These are phyloP conservation scores for Entoloma clypeatum DNA, from an alignment of 1,284 basidiomycete species.

Conservation along the genomic window DNA sequence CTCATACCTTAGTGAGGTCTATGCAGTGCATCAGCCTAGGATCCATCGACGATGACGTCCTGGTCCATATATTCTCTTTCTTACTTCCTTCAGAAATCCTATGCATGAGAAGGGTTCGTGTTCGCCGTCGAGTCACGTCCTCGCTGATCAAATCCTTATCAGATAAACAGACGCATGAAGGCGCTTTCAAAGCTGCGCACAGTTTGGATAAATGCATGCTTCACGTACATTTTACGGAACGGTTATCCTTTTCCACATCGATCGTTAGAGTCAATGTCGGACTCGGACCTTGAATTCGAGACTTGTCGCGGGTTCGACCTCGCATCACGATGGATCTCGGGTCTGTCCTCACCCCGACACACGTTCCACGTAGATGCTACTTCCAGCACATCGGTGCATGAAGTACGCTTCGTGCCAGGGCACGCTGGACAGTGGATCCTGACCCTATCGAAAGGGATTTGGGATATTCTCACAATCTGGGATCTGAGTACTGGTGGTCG, in stretches of 20 bases:
- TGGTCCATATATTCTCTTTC: conserved; percentile 44
- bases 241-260: conserved; percentile 46
- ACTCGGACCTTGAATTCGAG: conserved; percentile 40
- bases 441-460: conserved; percentile 55
- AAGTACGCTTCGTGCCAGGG: conserved; percentile 49
- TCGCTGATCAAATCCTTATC: too few species aligned
- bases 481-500: conserved; percentile 29
- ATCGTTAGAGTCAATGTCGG: conserved; percentile 29
- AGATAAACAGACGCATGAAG: conserved; percentile 50
- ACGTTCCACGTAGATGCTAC: conserved; percentile 23
- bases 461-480: conserved; percentile 53
- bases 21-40: conserved; percentile 3
- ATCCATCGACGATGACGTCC: conserved; percentile 40
- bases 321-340: conserved; percentile 43
- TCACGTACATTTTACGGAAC: conserved; percentile 36
- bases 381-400: conserved; percentile 41
- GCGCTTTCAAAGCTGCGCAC: conserved; percentile 41
- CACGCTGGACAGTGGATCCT: conserved; percentile 41
- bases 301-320: conserved; percentile 42
- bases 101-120: conserved; percentile 46
- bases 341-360: conserved; percentile 10
- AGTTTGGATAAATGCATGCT: conserved; percentile 54
- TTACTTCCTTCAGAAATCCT: conserved; percentile 47
- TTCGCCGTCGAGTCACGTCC: too few species aligned
- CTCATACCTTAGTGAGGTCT: background rate